Conservation (phyloP, 805 yeast genomes). For the Metschnikowia gruessii region DNA sequence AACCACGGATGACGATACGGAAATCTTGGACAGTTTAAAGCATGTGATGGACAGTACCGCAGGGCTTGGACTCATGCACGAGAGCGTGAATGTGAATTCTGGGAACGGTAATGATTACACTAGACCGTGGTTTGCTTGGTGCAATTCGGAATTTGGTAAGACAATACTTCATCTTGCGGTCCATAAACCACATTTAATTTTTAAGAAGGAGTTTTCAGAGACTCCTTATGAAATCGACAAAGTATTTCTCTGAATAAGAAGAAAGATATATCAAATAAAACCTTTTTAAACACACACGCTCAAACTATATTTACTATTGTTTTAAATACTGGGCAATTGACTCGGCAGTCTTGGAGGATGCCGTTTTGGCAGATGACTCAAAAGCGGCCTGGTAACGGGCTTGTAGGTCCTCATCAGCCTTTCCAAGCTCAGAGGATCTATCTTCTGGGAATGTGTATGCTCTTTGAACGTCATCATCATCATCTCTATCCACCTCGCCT, state of each 20-base stretch:
- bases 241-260: constrained; percentile 9
- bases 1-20: constrained; percentile 69
- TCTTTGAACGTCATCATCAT: constrained; percentile 45
- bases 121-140: constrained; percentile 93
- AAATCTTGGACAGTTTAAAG: constrained; percentile 51
- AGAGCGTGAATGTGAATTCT: constrained; percentile 65
- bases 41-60: constrained; percentile 60
- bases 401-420: constrained; percentile 53
- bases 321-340: constrained; percentile 65
- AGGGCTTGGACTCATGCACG: constrained; percentile 81
- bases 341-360: constrained; percentile 67
- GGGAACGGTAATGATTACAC: constrained; percentile 52
- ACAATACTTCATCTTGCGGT: constrained; percentile 74
- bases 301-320: constrained; percentile 1
- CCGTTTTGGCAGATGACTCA: constrained; percentile 56
- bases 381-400: constrained; percentile 72
- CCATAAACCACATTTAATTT: constrained; percentile 69
- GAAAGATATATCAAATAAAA: too few species aligned
- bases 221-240: constrained; percentile 32
- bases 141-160: constrained; percentile 87
- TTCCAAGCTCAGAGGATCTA: constrained; percentile 55
- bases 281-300: too few species aligned
- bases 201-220: constrained; percentile 40
- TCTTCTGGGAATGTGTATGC: constrained; percentile 73
- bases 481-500: constrained; percentile 49